These are phyloP conservation scores for Lentinula lateritia DNA, from an alignment of 768 basidiomycete genomes.

Conservation along the genomic window DNA sequence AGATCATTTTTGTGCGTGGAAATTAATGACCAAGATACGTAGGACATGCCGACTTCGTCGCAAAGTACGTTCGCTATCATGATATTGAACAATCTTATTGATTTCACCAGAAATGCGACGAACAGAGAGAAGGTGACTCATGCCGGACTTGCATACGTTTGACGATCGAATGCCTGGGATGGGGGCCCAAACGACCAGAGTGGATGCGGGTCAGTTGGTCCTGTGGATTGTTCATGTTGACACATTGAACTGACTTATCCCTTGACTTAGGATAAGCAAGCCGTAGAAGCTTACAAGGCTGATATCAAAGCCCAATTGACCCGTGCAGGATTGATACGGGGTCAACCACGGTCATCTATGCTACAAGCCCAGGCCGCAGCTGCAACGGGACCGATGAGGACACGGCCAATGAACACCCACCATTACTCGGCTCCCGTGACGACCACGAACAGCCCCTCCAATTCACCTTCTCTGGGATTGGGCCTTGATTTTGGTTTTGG, in stretches of 20 bases:
- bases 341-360: conserved; percentile 65
- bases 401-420: conserved; percentile 21
- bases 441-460: conserved; percentile 12
- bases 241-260: background rate
- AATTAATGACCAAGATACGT: conserved; percentile 9
- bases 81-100: conserved; percentile 6
- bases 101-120: conserved; percentile 74
- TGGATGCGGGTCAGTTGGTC: conserved; percentile 71
- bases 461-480: conserved; percentile 18
- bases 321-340: conserved; percentile 73
- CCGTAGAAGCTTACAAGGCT: conserved; percentile 78
- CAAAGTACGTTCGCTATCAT: conserved; percentile 43
- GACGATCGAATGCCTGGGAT: conserved; percentile 78
- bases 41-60: conserved; percentile 84
- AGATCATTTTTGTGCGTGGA: conserved; percentile 9
- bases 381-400: conserved; percentile 17
- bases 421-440: conserved; percentile 25
- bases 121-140: conserved; percentile 74
- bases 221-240: background rate
- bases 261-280: conserved; percentile 68
- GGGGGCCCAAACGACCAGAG: conserved; percentile 81
- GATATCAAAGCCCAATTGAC: conserved; percentile 79
- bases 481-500: conserved; percentile 15
- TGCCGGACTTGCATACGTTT: conserved; percentile 79
- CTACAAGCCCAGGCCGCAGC: conserved; percentile 23